Conservation (phyloP, 2,329 filamentous ascomycete genomes). For the Hypoxylon sp. region DNA sequence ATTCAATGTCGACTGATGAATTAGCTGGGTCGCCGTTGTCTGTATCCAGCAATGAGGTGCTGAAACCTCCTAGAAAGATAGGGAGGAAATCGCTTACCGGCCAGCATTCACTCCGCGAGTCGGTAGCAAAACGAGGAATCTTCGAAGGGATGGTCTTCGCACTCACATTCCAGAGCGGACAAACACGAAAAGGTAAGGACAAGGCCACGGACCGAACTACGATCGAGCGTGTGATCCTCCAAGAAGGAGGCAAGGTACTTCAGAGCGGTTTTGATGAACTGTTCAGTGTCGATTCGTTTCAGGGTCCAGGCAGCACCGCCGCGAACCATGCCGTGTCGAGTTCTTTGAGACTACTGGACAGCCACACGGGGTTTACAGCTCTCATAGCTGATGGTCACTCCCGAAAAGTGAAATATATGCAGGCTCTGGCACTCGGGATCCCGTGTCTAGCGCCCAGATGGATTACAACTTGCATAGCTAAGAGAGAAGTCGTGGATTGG, state of each 20-base stretch:
- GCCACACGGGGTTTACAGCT: slow-evolving; percentile 76
- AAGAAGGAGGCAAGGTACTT: slow-evolving; percentile 77
- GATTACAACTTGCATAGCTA: slow-evolving; percentile 75
- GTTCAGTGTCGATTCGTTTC: slow-evolving; percentile 62
- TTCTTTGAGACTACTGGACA: slow-evolving; percentile 61
- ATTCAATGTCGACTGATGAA: slow-evolving; percentile 59
- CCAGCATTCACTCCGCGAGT: slow-evolving; percentile 24
- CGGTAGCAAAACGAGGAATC: slow-evolving; percentile 48
- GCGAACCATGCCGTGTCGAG: slow-evolving; percentile 34
- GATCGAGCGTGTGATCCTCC: slow-evolving; percentile 68
- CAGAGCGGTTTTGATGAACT: slow-evolving; percentile 81
- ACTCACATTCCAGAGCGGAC: slow-evolving; percentile 70
- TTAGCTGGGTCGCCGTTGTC: slow-evolving; percentile 52
- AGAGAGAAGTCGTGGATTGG: slow-evolving; percentile 73
- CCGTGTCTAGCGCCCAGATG: slow-evolving; percentile 86
- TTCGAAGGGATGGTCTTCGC: slow-evolving; percentile 90
- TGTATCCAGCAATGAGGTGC: slow-evolving; percentile 42
- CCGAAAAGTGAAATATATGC: slow-evolving; percentile 90
- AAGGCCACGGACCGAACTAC: slow-evolving; percentile 52
- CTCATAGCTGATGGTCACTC: slow-evolving; percentile 87
- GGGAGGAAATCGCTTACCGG: slow-evolving; percentile 34
- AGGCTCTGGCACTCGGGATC: slow-evolving; percentile 87
- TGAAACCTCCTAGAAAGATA: slow-evolving; percentile 24
- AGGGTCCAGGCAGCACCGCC: slow-evolving; percentile 40
- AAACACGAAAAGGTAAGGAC: slow-evolving; percentile 61